Conservation (phyloP, 495 filamentous ascomycete genomes). For the Penicillium antarcticum region DNA sequence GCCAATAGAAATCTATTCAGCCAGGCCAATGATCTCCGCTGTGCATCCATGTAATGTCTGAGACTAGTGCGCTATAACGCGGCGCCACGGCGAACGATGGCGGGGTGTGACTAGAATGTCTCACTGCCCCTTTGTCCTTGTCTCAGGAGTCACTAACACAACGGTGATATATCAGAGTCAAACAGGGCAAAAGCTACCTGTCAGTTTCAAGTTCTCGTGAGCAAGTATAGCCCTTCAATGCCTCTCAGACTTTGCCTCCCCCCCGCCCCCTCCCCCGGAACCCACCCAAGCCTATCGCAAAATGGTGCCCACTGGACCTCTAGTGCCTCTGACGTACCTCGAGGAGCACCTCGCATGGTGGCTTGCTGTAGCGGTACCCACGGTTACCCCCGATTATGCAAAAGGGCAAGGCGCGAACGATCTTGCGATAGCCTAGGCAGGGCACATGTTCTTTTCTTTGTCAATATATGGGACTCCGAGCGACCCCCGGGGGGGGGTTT, state of each 20-base stretch:
- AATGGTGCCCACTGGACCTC: background rate
- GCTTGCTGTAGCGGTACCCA: slow-evolving; percentile 17
- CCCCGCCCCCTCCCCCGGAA: background rate
- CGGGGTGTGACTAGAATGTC: slow-evolving; percentile 1
- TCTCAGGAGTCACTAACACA: background rate
- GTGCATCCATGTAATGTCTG: slow-evolving; percentile 1
- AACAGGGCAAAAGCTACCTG: too few relatives aligned
- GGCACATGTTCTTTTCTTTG: slow-evolving; percentile 8
- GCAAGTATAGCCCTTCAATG: too few relatives aligned
- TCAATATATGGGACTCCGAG: background rate
- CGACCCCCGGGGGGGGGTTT: background rate
- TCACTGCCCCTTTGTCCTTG: slow-evolving; percentile 7
- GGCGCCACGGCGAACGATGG: slow-evolving; percentile 4
- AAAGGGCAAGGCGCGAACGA: slow-evolving; percentile 4
- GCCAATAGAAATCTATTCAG: background rate
- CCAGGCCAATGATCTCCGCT: background rate
- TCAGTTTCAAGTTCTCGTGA: too few relatives aligned
- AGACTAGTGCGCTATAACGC: slow-evolving; percentile 5
- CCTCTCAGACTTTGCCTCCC: too few relatives aligned
- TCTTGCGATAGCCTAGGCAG: slow-evolving; percentile 2
- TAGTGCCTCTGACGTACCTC: background rate
- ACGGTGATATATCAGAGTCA: too few relatives aligned
- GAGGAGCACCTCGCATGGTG: slow-evolving; percentile 15
- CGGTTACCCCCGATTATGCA: background rate
- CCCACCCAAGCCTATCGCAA: background rate